Evolutionary conservation across 2,329 filamentous ascomycete species (phyloP), one percentile per base, ranked within the genome.

Genomic region (Aspergillus puulaauensis): DNA sequence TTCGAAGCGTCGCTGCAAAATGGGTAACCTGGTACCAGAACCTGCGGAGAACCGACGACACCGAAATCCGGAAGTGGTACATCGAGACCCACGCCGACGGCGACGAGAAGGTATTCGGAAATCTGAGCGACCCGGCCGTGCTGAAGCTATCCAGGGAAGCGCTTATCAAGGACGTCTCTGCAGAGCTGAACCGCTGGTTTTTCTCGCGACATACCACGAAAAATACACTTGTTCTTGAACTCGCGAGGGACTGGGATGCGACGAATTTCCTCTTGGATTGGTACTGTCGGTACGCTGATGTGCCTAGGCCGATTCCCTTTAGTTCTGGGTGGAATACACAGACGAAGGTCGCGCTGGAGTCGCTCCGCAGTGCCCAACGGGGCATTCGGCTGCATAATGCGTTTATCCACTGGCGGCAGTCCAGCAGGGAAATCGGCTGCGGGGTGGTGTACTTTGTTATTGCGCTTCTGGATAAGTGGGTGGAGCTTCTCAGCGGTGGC

Each of bases 321-420:
- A 84, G 80, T 58, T 82, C 82, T 4, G 80, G 80, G 2, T 85
- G 82, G 82, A 84, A 84, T 56, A 77, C 83, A n/a, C 80, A 83
- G 63, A 79, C 78, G 0, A 82, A 83, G 64, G 81, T 82, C 2
- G 82, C 80, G 8, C 68, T 83, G 21, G 79, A 83, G 60, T 81
- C 77, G 24, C 75, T 84, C 62, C 77, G 77, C 40, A 80, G 80
- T 57, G 77, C 80, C 3, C 80, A 83, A 58, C 82, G 83, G 61
- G 82, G 82, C 2, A 79, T 84, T 15, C 75, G 79, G 24, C 73
- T 84, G 15, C 82, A 85, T 67, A 84, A 82, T 61, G 79, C 80
- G 2, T 84, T 84, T 63, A 79, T 84, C 24, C 82, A 83, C 59
- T 84, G 82, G 80, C 79, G 82, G n/a, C 82, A 82, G 58, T 80